Conservation (phyloP, 2,329 filamentous ascomycete species). For the Byssoonygena ceratinophila region DNA sequence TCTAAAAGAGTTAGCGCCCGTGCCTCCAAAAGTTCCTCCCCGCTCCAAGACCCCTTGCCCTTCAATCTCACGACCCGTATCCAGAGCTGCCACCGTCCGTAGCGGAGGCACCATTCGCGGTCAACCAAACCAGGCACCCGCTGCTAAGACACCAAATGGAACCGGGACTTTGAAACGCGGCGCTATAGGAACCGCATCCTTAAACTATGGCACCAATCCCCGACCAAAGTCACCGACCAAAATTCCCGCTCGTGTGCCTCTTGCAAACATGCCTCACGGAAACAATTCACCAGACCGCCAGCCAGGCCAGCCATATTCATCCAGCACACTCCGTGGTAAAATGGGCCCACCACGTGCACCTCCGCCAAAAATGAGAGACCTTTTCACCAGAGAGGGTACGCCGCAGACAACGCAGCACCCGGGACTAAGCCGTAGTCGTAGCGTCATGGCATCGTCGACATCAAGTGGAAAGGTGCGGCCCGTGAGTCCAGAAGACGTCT, state of each 20-base stretch:
- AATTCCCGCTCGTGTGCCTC: constrained; percentile 39
- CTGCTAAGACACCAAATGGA: constrained; percentile 40
- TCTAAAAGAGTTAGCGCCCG: constrained; percentile 64
- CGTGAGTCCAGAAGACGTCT: constrained; percentile 68
- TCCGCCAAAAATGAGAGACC: constrained; percentile 85
- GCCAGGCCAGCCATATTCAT: constrained; percentile 31
- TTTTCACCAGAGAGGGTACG: constrained; percentile 44
- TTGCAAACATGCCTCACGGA: constrained; percentile 39
- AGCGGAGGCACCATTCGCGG: constrained; percentile 32
- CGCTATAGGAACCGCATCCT: not conserved
- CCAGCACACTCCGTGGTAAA: constrained; percentile 38
- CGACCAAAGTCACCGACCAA: constrained; percentile 39
- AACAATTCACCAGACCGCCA: constrained; percentile 73
- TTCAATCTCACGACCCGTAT: constrained; percentile 16
- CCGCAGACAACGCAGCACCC: constrained; percentile 17
- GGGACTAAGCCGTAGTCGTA: constrained; percentile 43
- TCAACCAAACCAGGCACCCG: constrained; percentile 34
- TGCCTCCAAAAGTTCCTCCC: constrained; percentile 57
- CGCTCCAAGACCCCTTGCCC: constrained; percentile 38
- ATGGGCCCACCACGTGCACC: constrained; percentile 53
- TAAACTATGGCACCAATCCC: not conserved
- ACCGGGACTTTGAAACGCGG: constrained; percentile 32
- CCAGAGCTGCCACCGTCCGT: constrained; percentile 25
- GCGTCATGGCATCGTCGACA: constrained; percentile 32
- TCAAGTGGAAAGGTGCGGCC: constrained; percentile 44